Evolutionary conservation across 176 grass and related monocot genomes (phyloP), one percentile per base, ranked within the genome.

Genomic region (Luzula sylvatica): DNA sequence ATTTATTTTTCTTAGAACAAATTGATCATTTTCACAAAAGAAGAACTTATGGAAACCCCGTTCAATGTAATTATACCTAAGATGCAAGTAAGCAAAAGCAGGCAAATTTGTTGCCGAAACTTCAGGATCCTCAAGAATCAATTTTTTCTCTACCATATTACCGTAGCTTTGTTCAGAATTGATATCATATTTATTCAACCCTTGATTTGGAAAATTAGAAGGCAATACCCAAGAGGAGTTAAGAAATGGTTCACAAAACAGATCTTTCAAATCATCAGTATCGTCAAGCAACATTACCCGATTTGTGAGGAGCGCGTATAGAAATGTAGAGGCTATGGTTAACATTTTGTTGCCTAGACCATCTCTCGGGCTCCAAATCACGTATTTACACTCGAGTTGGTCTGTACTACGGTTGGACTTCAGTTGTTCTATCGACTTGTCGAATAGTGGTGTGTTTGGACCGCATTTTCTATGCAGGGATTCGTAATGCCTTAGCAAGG

Each of bases 11-110:
- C 21, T 29, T 25, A 82, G 59, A 18, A 72, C 65, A 17, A 38
- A 17, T 52, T 87, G 78, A 22, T 88, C 74, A 43, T 67, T 73
- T 55, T 87, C 78, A 44, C 78, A 79, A 67, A 75, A 85, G 68
- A 85, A 85, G 40, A 39, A 50, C 49, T 72, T 68, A 26, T 83
- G 73, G 0, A 53, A 46, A 25, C 35, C 21, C 46, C 18, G 8
- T 21, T 38, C 43, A 13, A n/a, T 46, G 53, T 77, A 72, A 45
- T 77, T 67, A 52, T 68, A 67, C 48, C 49, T 56, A 11, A 83
- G 46, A 32, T 83, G 79, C 7, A 77, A 16, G 61, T 77, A 83
- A 25, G 40, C 54, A 58, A 62, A 77, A 27, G 79, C 39, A 24
- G 79, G 79, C 41, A 83, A 22, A 25, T 58, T 60, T 25, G 49